Evolutionary conservation across 108 stramenopile species (phyloP).

Genomic region (Nannochloropsis gaditana): DNA sequence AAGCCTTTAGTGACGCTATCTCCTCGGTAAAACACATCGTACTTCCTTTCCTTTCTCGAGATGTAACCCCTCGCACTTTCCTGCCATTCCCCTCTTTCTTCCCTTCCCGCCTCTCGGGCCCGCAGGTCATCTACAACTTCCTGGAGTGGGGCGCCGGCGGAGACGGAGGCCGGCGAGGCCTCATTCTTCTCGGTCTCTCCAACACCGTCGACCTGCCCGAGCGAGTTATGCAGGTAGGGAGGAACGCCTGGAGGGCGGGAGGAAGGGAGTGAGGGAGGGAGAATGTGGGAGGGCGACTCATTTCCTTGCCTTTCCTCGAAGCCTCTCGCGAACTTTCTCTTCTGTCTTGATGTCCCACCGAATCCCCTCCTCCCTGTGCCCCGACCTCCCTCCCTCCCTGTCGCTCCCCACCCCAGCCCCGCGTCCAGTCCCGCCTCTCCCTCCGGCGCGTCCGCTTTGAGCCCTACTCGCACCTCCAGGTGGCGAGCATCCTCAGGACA

Average conservation of each 20-base stretch:
- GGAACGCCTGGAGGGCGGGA: neutral
- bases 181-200: neutral
- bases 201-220: neutral
- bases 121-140: neutral
- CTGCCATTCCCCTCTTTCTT: neutral
- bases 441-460: constrained; percentile 19
- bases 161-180: constrained; percentile 10
- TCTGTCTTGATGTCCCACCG: neutral
- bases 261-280: neutral
- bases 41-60: too few species aligned
- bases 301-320: too few species aligned
- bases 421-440: neutral
- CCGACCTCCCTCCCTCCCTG: too few species aligned
- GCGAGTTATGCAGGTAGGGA: neutral
- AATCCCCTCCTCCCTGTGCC: neutral
- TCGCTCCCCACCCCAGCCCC: neutral
- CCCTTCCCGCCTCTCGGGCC: neutral
- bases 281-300: neutral
- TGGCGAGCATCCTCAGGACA: neutral
- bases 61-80: too few species aligned
- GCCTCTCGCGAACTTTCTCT: too few species aligned
- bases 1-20: too few species aligned
- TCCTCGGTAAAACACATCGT: too few species aligned
- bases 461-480: constrained; percentile 1
- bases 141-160: neutral